phyloP scores from a whole-genome alignment of 2,329 filamentous ascomycete species.

The Colletotrichum acutatum region DNA sequence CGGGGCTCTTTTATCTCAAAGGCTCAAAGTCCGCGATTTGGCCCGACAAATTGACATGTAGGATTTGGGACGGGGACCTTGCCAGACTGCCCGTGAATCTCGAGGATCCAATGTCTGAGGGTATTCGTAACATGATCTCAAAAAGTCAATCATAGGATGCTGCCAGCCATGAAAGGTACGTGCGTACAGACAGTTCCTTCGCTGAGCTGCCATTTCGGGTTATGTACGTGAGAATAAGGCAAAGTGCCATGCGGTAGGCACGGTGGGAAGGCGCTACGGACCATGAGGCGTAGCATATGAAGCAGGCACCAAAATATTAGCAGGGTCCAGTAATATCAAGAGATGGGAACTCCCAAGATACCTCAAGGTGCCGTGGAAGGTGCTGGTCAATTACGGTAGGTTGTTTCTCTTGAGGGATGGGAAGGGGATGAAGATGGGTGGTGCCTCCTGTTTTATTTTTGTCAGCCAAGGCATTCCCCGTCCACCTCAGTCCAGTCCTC shows the following conservation, averaged over 20 bases:
- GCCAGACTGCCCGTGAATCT: background rate
- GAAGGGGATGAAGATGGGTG: constrained; percentile 1
- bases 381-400: background rate
- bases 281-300: constrained; percentile 2
- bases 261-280: background rate
- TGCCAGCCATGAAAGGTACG: background rate
- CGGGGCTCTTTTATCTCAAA: background rate
- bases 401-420: background rate
- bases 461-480: constrained; percentile 25
- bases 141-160: constrained; percentile 18
- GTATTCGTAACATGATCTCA: background rate
- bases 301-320: constrained; percentile 16
- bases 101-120: background rate
- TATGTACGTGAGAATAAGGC: background rate
- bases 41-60: background rate
- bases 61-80: background rate
- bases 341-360: background rate
- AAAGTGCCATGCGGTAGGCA: background rate
- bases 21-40: constrained; percentile 3
- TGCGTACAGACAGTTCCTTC: constrained; percentile 14
- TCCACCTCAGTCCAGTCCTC: background rate
- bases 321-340: constrained; percentile 11
- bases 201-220: background rate
- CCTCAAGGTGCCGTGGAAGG: background rate
- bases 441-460: constrained; percentile 30